Evolutionary conservation across 805 yeast genomes (phyloP), one percentile per base, ranked within the genome.

Genomic region (Lipomyces chichibuensis): DNA sequence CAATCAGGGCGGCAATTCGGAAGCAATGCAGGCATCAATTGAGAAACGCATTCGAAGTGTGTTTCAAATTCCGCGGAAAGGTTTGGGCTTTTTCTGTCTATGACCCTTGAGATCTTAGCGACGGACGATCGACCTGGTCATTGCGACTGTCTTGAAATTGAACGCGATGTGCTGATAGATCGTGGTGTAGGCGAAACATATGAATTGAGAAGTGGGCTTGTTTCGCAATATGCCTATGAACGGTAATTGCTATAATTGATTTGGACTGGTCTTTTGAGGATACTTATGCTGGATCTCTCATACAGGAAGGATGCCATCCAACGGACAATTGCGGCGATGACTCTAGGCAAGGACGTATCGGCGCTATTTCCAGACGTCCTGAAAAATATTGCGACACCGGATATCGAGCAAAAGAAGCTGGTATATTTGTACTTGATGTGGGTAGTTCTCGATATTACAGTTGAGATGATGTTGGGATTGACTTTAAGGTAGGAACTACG

Each of bases 311-410:
- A 95, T 77, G 96, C 99, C 20, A 95, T 95, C 72, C 97, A 94
- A 79, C 85, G 97, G 67, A 97, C 96, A 25, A 95, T 95, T 75
- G 96, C 95, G 65, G 98, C 97, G 67, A 95, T 95, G 99, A 95
- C 99, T 0, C 86, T 92, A 37, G 98, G 98, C 11, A 95, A 95
- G 76, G 99, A 95, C 77, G 98, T 95, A 29, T 90, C 97, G 23
- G 87, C 96, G 1, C 82, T 95, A 64, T 95, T 95, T 74, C 99
- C 99, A 1, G 98, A 95, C 78, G 96, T 95, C 33, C 82, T 95
- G 77, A 96, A 95, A 80, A 95, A 95, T 79, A 90, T 95, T 73
- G 98, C 99, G 63, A 95, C 99, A 0, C 94, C 90, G 75, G 99
- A 95, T 78, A 81, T 95, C 69, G 97, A 95, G 74, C 98, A 95